Conservation (phyloP, 768 basidiomycete species). For the Pulveroboletus sp. region DNA sequence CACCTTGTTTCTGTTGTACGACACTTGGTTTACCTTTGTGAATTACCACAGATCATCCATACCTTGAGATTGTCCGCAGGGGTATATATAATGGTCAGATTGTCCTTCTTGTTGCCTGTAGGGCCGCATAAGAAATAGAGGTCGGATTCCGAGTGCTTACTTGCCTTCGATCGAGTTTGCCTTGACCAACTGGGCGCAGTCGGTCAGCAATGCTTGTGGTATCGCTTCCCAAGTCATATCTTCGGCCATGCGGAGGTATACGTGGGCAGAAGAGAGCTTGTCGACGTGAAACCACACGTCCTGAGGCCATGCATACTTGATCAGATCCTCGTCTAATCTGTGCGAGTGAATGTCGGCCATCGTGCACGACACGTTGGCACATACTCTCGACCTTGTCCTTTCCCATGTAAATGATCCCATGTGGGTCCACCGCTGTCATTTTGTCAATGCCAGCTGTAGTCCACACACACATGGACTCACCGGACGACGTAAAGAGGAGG, state of each 20-base stretch:
- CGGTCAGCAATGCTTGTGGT: conserved; percentile 70
- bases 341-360: conserved; percentile 16
- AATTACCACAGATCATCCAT: conserved; percentile 8
- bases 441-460: neutral
- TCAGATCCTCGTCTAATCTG: conserved; percentile 85
- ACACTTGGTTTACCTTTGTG: neutral
- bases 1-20: conserved; percentile 80
- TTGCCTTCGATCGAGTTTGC: conserved; percentile 93
- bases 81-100: conserved; percentile 91
- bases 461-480: conserved; percentile 18
- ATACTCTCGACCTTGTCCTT: conserved; percentile 94
- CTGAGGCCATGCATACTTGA: conserved; percentile 88
- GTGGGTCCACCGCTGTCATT: conserved; percentile 52
- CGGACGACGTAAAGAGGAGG: conserved; percentile 59
- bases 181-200: conserved; percentile 95
- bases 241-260: conserved; percentile 87
- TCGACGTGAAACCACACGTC: conserved; percentile 98
- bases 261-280: conserved; percentile 94
- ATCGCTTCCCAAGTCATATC: conserved; percentile 88
- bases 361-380: conserved; percentile 26
- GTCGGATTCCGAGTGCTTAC: neutral
- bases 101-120: conserved; percentile 92
- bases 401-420: conserved; percentile 87
- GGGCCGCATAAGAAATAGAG: neutral
- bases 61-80: conserved; percentile 93